These are phyloP conservation scores for Colletotrichum siamense DNA, from an alignment of 2,329 filamentous ascomycete genomes.

Conservation along the genomic window DNA sequence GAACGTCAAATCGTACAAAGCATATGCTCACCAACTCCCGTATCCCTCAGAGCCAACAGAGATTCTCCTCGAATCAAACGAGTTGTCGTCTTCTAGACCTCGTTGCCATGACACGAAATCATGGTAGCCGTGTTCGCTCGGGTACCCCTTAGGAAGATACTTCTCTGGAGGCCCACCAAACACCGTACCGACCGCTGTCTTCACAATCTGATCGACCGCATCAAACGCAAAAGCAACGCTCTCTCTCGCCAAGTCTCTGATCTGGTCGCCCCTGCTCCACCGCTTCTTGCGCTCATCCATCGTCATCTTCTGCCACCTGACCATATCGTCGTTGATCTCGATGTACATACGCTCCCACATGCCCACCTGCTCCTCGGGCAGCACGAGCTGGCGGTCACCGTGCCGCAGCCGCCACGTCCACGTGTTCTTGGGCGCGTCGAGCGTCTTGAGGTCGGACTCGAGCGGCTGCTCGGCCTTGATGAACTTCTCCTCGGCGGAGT, in stretches of 20 bases:
- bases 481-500: not conserved
- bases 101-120: conserved; percentile 18
- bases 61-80: not conserved
- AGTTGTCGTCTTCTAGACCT: not conserved
- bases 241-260: not conserved
- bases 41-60: not conserved
- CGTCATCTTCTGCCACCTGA: conserved; percentile 5
- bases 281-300: not conserved
- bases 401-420: conserved; percentile 18
- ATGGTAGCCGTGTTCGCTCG: conserved; percentile 3
- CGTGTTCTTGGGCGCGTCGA: not conserved
- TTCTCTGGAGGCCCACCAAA: not conserved
- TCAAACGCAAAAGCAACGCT: not conserved
- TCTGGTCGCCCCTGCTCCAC: not conserved
- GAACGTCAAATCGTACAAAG: not conserved
- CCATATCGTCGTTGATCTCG: conserved; percentile 19
- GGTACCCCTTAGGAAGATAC: not conserved
- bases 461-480: conserved; percentile 17
- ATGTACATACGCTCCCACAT: conserved; percentile 26
- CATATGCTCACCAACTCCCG: not conserved
- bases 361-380: conserved; percentile 24
- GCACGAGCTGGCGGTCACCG: not conserved
- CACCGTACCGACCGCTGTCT: not conserved
- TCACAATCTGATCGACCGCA: not conserved
- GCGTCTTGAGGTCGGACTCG: conserved; percentile 14